Base-by-base conservation (phyloP, 257 asterid species). In the Nicotiana sylvestris region DNA sequence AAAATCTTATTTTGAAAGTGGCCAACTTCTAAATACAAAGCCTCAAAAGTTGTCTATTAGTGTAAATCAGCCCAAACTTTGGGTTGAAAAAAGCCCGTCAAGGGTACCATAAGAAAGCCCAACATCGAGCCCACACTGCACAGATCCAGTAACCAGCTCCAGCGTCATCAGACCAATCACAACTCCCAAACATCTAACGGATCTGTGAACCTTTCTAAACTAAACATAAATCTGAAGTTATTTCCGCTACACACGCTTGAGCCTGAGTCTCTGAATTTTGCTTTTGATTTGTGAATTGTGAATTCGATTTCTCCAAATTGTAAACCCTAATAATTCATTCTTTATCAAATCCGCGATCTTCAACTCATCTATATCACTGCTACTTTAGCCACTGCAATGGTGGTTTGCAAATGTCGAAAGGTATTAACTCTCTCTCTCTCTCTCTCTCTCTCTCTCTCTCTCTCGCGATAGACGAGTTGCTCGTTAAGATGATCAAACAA, bases 391-490 rank as follows among this genome's bases (percentile, higher is more conserved):
- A 65, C 78, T 86, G 89, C 90, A 62, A 95, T 95, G 99, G 99
- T 95, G 89, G 99, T 95, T 91, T 93, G 99, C 83, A 95, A 93
- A 91, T 95, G 99, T 92, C 98, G 98, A 84, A 95, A 95, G 98
- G 99, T 94, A 86, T 69, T 12, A 43, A 6, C 4, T 37, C 7
- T 37, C 10, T 21, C 15, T 81, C 82, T 81, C 30, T 39, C 1
- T 37, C 32, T 15, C 76, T 68, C 29, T 67, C 16, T 35, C 53
- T 37, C 1, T 35, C 29, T 12, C 76, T 67, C 29, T 66, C 32
- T 37, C 55, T 53, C 4, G 33, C 56, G n/a, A 69, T 69, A 0
- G 0, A 69, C 21, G 77, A n/a, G 77, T 69, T n/a, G 4, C 25
- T 39, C 12, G 77, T 43, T 43, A 5, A 25, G 27, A 76, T 76